Conservation (phyloP, 1,284 basidiomycete genomes). For the Rhodotorula sp. region DNA sequence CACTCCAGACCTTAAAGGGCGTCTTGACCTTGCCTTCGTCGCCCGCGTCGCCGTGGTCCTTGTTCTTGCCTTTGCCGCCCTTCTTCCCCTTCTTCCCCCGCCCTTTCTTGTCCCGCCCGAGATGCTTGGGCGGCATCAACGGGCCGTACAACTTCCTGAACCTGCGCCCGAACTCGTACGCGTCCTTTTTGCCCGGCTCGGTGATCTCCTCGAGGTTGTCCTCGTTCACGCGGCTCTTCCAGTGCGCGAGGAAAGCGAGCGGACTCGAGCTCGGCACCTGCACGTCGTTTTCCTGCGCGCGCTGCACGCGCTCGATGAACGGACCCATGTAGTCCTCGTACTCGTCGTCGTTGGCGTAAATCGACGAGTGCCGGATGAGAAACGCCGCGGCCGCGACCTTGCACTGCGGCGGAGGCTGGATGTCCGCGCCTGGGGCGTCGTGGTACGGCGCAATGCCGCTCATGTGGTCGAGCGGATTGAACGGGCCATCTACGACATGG, state of each 20-base stretch:
- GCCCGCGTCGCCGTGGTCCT: not conserved
- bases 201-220: constrained; percentile 72
- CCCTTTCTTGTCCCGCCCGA: constrained; percentile 40
- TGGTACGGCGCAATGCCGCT: constrained; percentile 44
- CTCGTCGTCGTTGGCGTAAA: constrained; percentile 56
- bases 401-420: constrained; percentile 43
- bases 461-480: constrained; percentile 36
- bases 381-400: constrained; percentile 41
- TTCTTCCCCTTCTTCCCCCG: constrained; percentile 26
- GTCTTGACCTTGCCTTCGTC: constrained; percentile 43
- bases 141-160: constrained; percentile 51
- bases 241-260: constrained; percentile 52
- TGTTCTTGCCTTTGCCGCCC: constrained; percentile 29
- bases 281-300: constrained; percentile 2
- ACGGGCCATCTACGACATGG: constrained; percentile 8
- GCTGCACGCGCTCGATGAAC: constrained; percentile 52
- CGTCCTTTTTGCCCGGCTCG: constrained; percentile 51
- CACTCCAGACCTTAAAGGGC: constrained; percentile 51
- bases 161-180: constrained; percentile 50
- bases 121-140: constrained; percentile 50
- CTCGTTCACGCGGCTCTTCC: constrained; percentile 59
- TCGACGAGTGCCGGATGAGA: constrained; percentile 51
- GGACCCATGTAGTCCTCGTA: constrained; percentile 53
- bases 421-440: constrained; percentile 43
- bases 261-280: constrained; percentile 40